Evolutionary conservation across 495 filamentous ascomycete species (phyloP).

Genomic region (Cudoniella acicularis): DNA sequence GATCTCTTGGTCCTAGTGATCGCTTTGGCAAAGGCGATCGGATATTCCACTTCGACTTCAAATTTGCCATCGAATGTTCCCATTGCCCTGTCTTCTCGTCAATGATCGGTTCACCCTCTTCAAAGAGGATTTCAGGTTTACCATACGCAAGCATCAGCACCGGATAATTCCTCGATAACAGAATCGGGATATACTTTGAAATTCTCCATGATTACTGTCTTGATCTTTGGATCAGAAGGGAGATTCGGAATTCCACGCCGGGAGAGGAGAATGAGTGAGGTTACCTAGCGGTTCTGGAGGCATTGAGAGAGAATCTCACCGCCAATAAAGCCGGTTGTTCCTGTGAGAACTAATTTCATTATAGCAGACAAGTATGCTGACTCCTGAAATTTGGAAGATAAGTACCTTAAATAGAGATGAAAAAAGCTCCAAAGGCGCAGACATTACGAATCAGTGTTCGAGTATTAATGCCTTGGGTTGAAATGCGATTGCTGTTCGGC

Average conservation of each 20-base stretch:
- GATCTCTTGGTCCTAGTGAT: slow-evolving; percentile 30
- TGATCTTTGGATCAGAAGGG: slow-evolving; percentile 36
- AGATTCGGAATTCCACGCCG: slow-evolving; percentile 35
- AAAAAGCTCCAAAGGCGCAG: too few relatives aligned
- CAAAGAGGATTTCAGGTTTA: slow-evolving; percentile 24
- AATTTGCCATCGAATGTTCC: background rate
- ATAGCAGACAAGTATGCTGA: too few relatives aligned
- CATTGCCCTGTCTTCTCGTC: slow-evolving; percentile 10
- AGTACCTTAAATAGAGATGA: too few relatives aligned
- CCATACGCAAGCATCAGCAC: slow-evolving; percentile 53
- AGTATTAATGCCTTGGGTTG: too few relatives aligned
- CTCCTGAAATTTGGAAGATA: too few relatives aligned
- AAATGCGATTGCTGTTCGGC: too few relatives aligned
- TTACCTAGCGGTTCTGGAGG: slow-evolving; percentile 6
- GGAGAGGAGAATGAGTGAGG: slow-evolving; percentile 6
- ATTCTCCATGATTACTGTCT: slow-evolving; percentile 40
- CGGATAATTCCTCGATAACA: slow-evolving; percentile 36
- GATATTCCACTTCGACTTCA: slow-evolving; percentile 42
- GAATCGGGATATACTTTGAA: slow-evolving; percentile 39
- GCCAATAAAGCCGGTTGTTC: slow-evolving; percentile 13
- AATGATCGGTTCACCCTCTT: slow-evolving; percentile 5
- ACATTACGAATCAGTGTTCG: too few relatives aligned
- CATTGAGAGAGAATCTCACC: slow-evolving; percentile 11
- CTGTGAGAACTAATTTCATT: slow-evolving; percentile 16
- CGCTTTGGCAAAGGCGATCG: slow-evolving; percentile 35